Conservation (phyloP, 208 protist genomes). For the Acanthamoeba quina region DNA sequence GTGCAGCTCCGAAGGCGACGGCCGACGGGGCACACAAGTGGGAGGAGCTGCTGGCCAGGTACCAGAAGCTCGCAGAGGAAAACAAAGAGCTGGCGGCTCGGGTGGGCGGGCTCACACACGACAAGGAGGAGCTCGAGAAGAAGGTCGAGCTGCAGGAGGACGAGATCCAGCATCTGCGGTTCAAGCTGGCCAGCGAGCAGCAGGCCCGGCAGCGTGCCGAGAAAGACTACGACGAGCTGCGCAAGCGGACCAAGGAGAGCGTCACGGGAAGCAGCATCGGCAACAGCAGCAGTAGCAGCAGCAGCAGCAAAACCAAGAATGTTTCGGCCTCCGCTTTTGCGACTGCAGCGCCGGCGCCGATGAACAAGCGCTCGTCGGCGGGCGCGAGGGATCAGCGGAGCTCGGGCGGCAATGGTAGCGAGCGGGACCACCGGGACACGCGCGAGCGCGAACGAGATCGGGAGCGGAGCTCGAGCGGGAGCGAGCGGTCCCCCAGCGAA, state of each 20-base stretch:
- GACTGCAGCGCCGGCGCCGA: background rate
- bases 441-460: background rate
- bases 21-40: background rate
- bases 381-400: background rate
- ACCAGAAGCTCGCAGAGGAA: constrained; percentile 36
- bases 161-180: background rate
- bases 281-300: background rate
- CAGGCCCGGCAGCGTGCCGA: constrained; percentile 19
- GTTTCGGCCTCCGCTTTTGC: background rate
- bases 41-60: constrained; percentile 32
- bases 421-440: background rate
- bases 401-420: background rate
- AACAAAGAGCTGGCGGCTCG: background rate
- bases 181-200: constrained; percentile 1
- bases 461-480: background rate
- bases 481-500: background rate
- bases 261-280: background rate
- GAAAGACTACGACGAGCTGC: constrained; percentile 5
- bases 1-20: background rate
- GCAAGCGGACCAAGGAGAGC: background rate
- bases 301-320: background rate
- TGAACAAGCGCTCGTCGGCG: background rate
- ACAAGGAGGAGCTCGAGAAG: constrained; percentile 12
- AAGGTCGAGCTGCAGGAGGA: background rate
- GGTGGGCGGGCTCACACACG: background rate